Evolutionary conservation across 305 asterid genomes (phyloP).

Genomic region (Fraxinus paxiana): DNA sequence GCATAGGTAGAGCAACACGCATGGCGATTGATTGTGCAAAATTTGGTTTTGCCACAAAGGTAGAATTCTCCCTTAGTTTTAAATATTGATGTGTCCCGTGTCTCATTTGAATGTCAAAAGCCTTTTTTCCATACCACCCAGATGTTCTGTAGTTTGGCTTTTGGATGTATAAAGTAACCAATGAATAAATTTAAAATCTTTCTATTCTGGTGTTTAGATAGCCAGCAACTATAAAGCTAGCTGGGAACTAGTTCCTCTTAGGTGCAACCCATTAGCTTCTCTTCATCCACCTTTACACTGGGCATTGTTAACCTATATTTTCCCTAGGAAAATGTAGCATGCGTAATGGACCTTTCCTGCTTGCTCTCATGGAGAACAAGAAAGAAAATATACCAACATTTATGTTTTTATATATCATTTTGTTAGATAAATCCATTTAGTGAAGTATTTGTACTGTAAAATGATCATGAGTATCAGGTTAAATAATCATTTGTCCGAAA

Average conservation of each 20-base stretch:
- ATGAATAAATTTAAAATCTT: not conserved
- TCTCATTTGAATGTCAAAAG: slow-evolving; percentile 2
- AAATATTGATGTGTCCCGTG: slow-evolving; percentile 3
- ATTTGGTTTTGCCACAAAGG: slow-evolving; percentile 77
- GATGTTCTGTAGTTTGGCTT: not conserved
- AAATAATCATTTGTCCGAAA: not conserved
- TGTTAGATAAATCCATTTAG: not conserved
- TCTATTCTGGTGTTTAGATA: not conserved
- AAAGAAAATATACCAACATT: not conserved
- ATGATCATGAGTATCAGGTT: not conserved
- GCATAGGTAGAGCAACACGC: slow-evolving; percentile 82
- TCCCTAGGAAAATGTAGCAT: not conserved
- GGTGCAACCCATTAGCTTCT: not conserved
- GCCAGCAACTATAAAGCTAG: not conserved
- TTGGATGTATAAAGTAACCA: not conserved
- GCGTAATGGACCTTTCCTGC: not conserved
- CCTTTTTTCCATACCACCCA: slow-evolving; percentile 2
- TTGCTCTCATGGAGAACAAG: not conserved
- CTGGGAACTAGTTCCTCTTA: not conserved
- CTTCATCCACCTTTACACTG: not conserved
- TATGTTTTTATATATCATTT: not conserved
- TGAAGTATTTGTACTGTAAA: not conserved
- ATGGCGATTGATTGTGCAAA: slow-evolving; percentile 85
- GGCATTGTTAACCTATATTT: not conserved
- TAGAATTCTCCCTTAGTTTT: slow-evolving; percentile 30